Base-by-base conservation (phyloP, 371 early-diverging fungal genomes). In the Mucor racemosus region DNA sequence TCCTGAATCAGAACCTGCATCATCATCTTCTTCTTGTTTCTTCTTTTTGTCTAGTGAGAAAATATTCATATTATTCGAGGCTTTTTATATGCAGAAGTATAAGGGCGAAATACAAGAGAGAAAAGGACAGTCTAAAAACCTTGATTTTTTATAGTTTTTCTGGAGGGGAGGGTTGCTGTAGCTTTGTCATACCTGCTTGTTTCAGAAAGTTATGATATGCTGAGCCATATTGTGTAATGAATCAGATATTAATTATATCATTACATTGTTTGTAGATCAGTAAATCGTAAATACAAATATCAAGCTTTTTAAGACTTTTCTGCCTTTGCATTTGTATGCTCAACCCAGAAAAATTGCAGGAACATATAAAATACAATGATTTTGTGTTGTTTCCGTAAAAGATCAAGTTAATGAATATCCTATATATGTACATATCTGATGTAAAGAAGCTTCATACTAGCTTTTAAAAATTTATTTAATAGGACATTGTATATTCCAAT, bases 1-100 rank as follows among this genome's bases (percentile, higher is more conserved):
- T 4, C 31, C 36, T 35, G 40, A 70, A 26, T 54, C 44, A 34
- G 40, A 65, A 5, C 36, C 57, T 14, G 54, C 34, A 33, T 66
- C 66, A 5, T 35, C 55, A 17, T 62, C 40, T 19, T 14, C 13
- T 14, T 9, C 69, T 15, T 39, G 36, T 17, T 68, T 57, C 15
- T 58, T 35, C 34, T 68, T 57, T 7, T 58, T 42, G 40, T 42
- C 41, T 35, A 33, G n/a, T 7, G 34, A 35, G 9, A 56, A 56
- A 17, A 56, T 56, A 9, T 14, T 56, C 56, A 56, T 56, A 34
- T 31, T 53, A 31, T 0, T 53, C 26, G 2, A 1, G 11, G 11
- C 5, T 38, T 26, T 26, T 26, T 26, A 26, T 26, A 26, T 26
- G 26, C 26, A 26, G 1, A 26, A 26, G 26, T 26, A 26, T 26